phyloP scores from a whole-genome alignment of 2,329 filamentous ascomycete species.

The Sporothrix schenckii region DNA sequence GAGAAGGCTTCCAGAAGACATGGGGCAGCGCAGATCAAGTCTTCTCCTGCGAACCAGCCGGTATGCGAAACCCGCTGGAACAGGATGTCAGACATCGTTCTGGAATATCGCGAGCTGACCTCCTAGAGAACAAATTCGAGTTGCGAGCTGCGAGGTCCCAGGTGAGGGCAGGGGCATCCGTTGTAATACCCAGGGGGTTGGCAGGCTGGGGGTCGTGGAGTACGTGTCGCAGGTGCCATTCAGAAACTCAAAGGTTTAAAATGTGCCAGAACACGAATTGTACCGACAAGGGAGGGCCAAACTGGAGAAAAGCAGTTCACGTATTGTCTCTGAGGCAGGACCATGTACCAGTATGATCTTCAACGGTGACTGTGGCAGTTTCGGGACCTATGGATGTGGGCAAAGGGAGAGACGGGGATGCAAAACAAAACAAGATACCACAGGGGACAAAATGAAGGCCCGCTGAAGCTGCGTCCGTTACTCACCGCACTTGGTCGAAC shows the following conservation, averaged over 20 bases:
- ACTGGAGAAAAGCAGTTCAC: neutral
- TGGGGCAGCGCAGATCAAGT: conserved; percentile 30
- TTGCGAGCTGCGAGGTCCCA: conserved; percentile 7
- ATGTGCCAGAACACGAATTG: neutral
- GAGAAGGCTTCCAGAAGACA: conserved; percentile 35
- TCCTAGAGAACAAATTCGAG: neutral
- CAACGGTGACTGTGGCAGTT: conserved; percentile 29
- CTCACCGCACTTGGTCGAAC: neutral
- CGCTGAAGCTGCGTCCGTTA: neutral
- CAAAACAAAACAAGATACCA: neutral
- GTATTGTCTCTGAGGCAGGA: conserved; percentile 19
- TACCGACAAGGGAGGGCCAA: no score
- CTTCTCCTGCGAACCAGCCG: conserved; percentile 13
- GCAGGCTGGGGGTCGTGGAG: neutral
- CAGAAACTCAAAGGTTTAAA: neutral
- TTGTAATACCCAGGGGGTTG: neutral
- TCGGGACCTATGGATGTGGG: conserved; percentile 13
- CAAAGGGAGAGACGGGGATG: neutral
- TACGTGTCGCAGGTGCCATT: neutral
- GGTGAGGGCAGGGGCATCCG: neutral
- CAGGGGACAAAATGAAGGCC: neutral
- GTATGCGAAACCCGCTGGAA: conserved; percentile 34
- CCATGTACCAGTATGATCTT: conserved; percentile 37
- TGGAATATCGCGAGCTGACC: neutral
- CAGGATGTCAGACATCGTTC: conserved; percentile 33